These are phyloP conservation scores for Senna siamea DNA, from an alignment of 306 rosid genomes.

Conservation along the genomic window DNA sequence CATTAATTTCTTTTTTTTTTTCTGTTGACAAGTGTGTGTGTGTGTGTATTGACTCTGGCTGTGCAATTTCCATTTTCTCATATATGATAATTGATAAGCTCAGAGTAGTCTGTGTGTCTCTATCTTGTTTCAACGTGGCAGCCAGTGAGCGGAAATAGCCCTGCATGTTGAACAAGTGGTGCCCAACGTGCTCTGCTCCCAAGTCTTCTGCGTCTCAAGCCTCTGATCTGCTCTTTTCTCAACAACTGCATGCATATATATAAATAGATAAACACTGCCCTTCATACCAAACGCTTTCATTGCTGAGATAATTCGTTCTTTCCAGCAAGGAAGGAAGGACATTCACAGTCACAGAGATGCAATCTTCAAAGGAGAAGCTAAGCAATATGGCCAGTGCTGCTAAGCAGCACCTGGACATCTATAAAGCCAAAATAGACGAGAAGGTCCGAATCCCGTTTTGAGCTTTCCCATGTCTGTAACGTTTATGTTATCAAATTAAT, in stretches of 20 bases:
- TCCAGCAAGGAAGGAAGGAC: not conserved
- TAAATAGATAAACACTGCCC: slow-evolving; percentile 18
- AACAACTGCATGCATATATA: slow-evolving; percentile 1
- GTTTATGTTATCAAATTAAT: no score
- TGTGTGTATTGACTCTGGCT: no score
- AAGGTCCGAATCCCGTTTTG: slow-evolving; percentile 39
- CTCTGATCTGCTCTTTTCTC: not conserved
- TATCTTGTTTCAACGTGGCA: slow-evolving; percentile 29
- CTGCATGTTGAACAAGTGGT: slow-evolving; percentile 49
- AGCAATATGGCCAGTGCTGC: slow-evolving; percentile 63
- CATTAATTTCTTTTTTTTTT: no score
- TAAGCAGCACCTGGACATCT: slow-evolving; percentile 50
- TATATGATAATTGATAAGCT: not conserved
- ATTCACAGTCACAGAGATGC: slow-evolving; percentile 36
- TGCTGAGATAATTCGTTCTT: not conserved
- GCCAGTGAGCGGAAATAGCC: not conserved
- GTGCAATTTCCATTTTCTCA: no score
- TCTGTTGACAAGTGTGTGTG: no score
- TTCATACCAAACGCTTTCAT: not conserved
- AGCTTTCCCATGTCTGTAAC: not conserved
- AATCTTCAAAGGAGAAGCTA: slow-evolving; percentile 62
- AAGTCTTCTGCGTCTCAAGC: not conserved
- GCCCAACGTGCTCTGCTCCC: slow-evolving; percentile 19
- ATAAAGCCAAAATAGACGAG: slow-evolving; percentile 63
- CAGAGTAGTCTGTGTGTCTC: not conserved